Conservation (phyloP, 306 rosid genomes). For the Pyrus bretschneideri region DNA sequence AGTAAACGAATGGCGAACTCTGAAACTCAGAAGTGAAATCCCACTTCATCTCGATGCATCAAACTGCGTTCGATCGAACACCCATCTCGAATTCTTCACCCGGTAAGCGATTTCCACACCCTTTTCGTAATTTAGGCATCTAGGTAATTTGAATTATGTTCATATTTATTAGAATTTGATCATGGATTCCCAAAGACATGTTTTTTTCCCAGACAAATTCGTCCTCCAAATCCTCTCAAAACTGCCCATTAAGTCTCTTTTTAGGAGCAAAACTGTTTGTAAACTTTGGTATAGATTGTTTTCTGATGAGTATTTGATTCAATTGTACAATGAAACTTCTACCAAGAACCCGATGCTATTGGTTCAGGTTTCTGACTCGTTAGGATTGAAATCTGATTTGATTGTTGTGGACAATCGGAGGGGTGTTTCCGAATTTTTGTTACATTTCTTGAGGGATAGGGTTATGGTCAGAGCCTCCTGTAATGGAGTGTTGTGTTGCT, state of each 20-base stretch:
- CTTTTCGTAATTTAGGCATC: slow-evolving; percentile 11
- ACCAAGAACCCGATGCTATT: slow-evolving; percentile 60
- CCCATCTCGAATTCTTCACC: slow-evolving; percentile 16
- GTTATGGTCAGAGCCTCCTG: slow-evolving; percentile 76
- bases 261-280: slow-evolving; percentile 57
- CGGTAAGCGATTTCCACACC: slow-evolving; percentile 40
- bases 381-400: slow-evolving; percentile 50
- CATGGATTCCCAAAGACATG: slow-evolving; percentile 45
- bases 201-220: slow-evolving; percentile 68
- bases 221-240: slow-evolving; percentile 73
- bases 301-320: slow-evolving; percentile 54
- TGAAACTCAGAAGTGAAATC: not conserved
- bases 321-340: slow-evolving; percentile 53
- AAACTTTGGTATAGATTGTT: slow-evolving; percentile 57
- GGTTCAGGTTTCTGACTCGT: slow-evolving; percentile 59
- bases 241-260: slow-evolving; percentile 64
- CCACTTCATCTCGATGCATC: slow-evolving; percentile 16
- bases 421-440: slow-evolving; percentile 64
- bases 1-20: not conserved
- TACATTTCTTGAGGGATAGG: slow-evolving; percentile 64
- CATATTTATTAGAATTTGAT: slow-evolving; percentile 6
- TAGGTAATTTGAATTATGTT: slow-evolving; percentile 5
- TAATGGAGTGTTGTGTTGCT: slow-evolving; percentile 81
- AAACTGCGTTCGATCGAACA: slow-evolving; percentile 25
- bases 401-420: slow-evolving; percentile 65